Evolutionary conservation across 805 yeast species (phyloP), one percentile per base, ranked within the genome.

Genomic region (Candida sphagnicola): DNA sequence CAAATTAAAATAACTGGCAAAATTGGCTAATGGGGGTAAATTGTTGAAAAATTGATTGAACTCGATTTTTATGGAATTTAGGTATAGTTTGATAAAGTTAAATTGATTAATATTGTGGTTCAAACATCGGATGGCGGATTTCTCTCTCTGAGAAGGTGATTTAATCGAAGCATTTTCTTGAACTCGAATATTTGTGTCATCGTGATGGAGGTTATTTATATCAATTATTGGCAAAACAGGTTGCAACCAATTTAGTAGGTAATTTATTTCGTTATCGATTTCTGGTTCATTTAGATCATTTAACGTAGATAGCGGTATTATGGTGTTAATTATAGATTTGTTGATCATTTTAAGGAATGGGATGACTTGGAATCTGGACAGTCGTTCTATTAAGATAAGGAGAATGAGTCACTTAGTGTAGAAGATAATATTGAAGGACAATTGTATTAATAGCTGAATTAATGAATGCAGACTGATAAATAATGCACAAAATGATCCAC

Each of bases 81-180:
- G 44, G 34, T 61, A 61, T 13, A 68, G 49, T 18, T 49, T 53
- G 12, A 61, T 54, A 35, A 68, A 67, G 12, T 62, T 61, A 8
- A 49, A 43, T 41, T 65, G 72, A 29, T 51, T 53, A 4, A 28
- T 8, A 3, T 58, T 62, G 39, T 62, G 65, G 35, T 63, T 62
- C 16, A 67, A 49, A 35, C 71, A 64, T 33, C 61, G 47, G 10
- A 67, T 62, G 3, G 72, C 72, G 1, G 65, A 50, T 29, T 54
- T 59, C 6, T 64, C 53, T 18, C 74, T 46, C 15, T 55, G 61
- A 18, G 65, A 53, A 1, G 72, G 67, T 8, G 29, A n/a, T 10
- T 26, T 13, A 21, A 21, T 21, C 10, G 25, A 21, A 11, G 25
- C 10, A 11, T 21, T 21, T 4, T 46, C 39, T 8, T 11, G 11